Evolutionary conservation across 2,329 filamentous ascomycete genomes (phyloP).

Genomic region (Knufia fluminis): DNA sequence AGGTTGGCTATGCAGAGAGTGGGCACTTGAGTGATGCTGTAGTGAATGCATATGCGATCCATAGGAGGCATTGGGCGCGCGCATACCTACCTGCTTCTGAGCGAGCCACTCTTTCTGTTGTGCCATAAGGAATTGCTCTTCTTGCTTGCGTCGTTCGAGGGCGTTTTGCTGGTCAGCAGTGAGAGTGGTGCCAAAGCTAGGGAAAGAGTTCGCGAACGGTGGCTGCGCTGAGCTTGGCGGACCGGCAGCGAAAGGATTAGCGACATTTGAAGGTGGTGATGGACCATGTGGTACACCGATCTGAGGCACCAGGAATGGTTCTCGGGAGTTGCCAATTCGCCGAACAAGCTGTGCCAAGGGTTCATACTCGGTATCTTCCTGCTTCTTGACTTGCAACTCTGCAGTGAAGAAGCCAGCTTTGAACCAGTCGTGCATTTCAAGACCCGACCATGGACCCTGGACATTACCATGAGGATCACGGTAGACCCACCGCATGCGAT

Average conservation of each 20-base stretch:
- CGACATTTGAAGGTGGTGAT: constrained; percentile 13
- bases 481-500: constrained; percentile 98
- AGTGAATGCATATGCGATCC: constrained; percentile 46
- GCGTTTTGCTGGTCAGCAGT: constrained; percentile 98
- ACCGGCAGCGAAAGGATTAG: constrained; percentile 32
- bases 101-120: constrained; percentile 89
- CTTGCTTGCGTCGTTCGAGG: constrained; percentile 88
- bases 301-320: constrained; percentile 94
- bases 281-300: constrained; percentile 89
- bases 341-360: constrained; percentile 89
- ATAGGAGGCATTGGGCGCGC: constrained; percentile 49
- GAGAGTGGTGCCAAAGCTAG: constrained; percentile 89
- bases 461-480: constrained; percentile 85
- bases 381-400: constrained; percentile 86
- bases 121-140: constrained; percentile 95
- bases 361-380: constrained; percentile 90
- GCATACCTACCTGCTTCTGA: constrained; percentile 70
- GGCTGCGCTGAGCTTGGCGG: constrained; percentile 61
- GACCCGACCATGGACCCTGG: constrained; percentile 87
- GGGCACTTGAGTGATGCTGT: constrained; percentile 89
- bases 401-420: constrained; percentile 96
- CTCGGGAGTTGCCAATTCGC: constrained; percentile 90
- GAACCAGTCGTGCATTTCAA: constrained; percentile 99
- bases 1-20: constrained; percentile 92
- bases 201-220: constrained; percentile 86